Conservation (phyloP, 163 green algal species). For the Coccomyxa subellipsoidea region DNA sequence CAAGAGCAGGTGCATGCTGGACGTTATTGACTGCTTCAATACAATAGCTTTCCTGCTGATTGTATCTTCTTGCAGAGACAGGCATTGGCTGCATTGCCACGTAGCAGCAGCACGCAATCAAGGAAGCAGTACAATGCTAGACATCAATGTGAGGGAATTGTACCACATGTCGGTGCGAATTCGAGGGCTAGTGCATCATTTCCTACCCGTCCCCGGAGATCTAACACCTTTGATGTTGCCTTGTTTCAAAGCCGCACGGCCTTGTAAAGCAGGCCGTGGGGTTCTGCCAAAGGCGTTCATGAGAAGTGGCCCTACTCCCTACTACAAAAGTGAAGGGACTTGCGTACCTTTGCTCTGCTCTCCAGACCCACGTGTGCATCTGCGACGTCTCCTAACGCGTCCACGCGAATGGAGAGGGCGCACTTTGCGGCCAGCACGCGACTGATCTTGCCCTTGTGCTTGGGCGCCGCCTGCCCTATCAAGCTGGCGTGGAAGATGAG, state of each 20-base stretch:
- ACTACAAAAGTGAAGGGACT: too few species aligned
- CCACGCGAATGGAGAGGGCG: slow-evolving; percentile 86
- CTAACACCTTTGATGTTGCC: slow-evolving; percentile 38
- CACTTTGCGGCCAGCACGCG: slow-evolving; percentile 96
- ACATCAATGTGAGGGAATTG: neutral
- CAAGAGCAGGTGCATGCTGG: too few species aligned
- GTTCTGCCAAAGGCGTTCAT: slow-evolving; percentile 16
- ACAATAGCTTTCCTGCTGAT: too few species aligned
- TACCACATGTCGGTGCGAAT: slow-evolving; percentile 36
- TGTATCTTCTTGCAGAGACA: too few species aligned
- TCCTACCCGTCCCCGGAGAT: slow-evolving; percentile 48
- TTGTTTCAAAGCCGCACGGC: slow-evolving; percentile 52
- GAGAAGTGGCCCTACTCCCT: neutral
- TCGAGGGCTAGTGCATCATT: slow-evolving; percentile 52
- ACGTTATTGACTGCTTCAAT: too few species aligned
- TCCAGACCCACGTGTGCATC: slow-evolving; percentile 86
- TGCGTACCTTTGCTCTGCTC: slow-evolving; percentile 77
- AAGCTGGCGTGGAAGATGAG: slow-evolving; percentile 99
- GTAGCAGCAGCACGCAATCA: too few species aligned
- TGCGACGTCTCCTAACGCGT: slow-evolving; percentile 90
- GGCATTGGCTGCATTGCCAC: neutral
- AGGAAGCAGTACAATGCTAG: too few species aligned
- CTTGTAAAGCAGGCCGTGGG: slow-evolving; percentile 7
- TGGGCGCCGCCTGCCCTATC: slow-evolving; percentile 88
- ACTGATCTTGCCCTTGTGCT: slow-evolving; percentile 98